Conservation (phyloP, 2,329 filamentous ascomycete genomes). For the Spiromastix sp. region DNA sequence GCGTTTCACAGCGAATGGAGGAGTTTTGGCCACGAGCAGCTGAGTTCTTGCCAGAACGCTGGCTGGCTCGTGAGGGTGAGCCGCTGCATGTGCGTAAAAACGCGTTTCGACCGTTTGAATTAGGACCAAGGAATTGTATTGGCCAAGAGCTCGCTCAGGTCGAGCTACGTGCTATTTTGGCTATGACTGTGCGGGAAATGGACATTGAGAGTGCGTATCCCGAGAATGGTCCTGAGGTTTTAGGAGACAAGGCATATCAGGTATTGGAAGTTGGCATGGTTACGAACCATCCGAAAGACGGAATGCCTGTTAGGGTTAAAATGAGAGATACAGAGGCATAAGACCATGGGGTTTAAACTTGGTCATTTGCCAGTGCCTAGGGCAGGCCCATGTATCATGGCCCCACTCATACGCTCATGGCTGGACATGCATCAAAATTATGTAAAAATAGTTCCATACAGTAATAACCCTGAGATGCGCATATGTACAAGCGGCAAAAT, state of each 20-base stretch:
- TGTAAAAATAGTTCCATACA: no score
- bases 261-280: no score
- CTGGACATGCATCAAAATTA: no score
- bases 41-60: slow-evolving; percentile 42
- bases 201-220: slow-evolving; percentile 35
- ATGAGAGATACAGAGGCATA: no score
- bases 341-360: no score
- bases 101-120: slow-evolving; percentile 47
- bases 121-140: slow-evolving; percentile 46
- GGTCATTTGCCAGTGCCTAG: no score
- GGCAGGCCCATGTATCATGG: no score
- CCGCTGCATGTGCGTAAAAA: slow-evolving; percentile 30
- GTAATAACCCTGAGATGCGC: no score
- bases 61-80: slow-evolving; percentile 21
- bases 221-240: background rate
- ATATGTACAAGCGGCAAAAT: no score
- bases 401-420: no score
- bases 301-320: no score
- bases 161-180: slow-evolving; percentile 42
- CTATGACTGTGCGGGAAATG: slow-evolving; percentile 40
- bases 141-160: slow-evolving; percentile 46
- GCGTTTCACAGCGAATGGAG: background rate
- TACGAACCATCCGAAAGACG: no score
- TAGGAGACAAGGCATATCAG: background rate
- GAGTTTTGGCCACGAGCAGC: slow-evolving; percentile 14